phyloP scores from a whole-genome alignment of 169 alveolate genomes.

The Plasmodium inui region DNA sequence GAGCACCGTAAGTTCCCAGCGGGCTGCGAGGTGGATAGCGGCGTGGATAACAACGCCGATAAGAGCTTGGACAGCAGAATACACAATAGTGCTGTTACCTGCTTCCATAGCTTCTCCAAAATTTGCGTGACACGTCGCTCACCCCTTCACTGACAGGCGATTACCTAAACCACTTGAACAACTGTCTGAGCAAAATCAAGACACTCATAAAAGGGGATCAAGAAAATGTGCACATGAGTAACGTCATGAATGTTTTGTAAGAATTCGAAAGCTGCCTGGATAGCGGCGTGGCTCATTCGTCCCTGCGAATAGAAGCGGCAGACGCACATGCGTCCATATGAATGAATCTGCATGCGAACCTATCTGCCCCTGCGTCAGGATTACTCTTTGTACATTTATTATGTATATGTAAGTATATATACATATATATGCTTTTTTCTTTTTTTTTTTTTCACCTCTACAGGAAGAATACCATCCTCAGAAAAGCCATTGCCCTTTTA shows the following conservation, averaged over 20 bases:
- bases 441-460: not conserved
- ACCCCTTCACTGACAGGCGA: slow-evolving; percentile 21
- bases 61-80: too few relatives aligned
- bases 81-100: not conserved
- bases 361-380: not conserved
- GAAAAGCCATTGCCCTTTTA: slow-evolving; percentile 32
- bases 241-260: slow-evolving; percentile 35
- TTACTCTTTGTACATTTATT: not conserved
- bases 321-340: not conserved
- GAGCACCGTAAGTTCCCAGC: slow-evolving; percentile 6
- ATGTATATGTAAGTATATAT: not conserved
- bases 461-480: slow-evolving; percentile 45
- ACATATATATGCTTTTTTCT: not conserved
- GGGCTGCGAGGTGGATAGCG: not conserved
- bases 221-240: slow-evolving; percentile 16
- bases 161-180: slow-evolving; percentile 27
- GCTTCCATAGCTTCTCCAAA: not conserved
- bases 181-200: slow-evolving; percentile 52
- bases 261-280: not conserved
- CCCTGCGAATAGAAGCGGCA: not conserved
- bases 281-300: not conserved
- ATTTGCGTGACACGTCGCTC: not conserved
- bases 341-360: not conserved
- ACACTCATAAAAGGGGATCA: slow-evolving; percentile 42
- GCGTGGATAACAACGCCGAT: not conserved